These are phyloP conservation scores for Aspergillus affinis DNA, from an alignment of 495 filamentous ascomycete species.

Conservation along the genomic window DNA sequence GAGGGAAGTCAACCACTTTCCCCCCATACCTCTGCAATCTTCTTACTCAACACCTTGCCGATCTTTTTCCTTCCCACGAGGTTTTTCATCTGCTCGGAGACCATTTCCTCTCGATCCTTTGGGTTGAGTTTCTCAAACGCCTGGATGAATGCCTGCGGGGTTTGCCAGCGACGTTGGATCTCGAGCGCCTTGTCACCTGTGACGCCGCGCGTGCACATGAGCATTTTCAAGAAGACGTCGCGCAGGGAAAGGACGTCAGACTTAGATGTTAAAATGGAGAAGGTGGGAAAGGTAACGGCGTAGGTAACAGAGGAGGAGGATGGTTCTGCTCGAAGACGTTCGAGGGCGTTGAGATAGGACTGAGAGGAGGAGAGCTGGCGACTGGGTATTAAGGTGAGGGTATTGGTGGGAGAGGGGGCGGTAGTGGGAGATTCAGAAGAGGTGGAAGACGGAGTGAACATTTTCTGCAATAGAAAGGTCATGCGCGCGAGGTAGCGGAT, in stretches of 20 bases:
- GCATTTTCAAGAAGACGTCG: conserved; percentile 81
- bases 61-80: conserved; percentile 70
- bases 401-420: conserved; percentile 5
- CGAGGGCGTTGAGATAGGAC: conserved; percentile 68
- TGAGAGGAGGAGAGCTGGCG: conserved; percentile 59
- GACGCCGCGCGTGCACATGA: conserved; percentile 80
- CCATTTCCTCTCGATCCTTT: conserved; percentile 49
- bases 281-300: conserved; percentile 70
- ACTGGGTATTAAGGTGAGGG: conserved; percentile 60
- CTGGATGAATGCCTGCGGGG: conserved; percentile 65
- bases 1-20: conserved; percentile 17
- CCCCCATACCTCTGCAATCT: conserved; percentile 75
- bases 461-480: conserved; percentile 64
- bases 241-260: conserved; percentile 70
- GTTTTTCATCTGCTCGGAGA: conserved; percentile 51
- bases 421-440: conserved; percentile 12
- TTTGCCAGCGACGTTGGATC: conserved; percentile 74
- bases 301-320: conserved; percentile 49
- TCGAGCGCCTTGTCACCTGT: conserved; percentile 79
- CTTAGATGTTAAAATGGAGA: conserved; percentile 70
- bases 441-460: conserved; percentile 59
- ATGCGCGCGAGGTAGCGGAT: conserved; percentile 76
- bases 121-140: conserved; percentile 60
- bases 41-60: conserved; percentile 59
- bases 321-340: conserved; percentile 47